phyloP scores from a whole-genome alignment of 371 early-diverging fungal species.

The Mortierella sp. region DNA sequence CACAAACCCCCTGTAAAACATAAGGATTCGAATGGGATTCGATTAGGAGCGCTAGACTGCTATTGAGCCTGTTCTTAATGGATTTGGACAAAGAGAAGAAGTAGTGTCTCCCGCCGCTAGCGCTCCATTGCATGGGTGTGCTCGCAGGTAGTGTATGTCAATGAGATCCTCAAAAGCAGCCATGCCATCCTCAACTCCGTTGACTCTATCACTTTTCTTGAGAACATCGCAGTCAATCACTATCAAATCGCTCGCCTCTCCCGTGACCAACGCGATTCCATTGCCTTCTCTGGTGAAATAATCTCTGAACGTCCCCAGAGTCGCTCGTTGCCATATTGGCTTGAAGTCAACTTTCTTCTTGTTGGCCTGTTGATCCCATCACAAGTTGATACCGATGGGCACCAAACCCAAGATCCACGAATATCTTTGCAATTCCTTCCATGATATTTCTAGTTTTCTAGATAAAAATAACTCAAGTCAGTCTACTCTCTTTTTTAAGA shows the following conservation, averaged over 20 bases:
- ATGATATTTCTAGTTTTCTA: no score
- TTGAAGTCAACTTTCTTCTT: no score
- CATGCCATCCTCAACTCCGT: conserved; percentile 10
- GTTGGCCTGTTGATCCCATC: no score
- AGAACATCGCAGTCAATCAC: conserved; percentile 15
- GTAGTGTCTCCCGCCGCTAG: conserved; percentile 4
- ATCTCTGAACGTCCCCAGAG: conserved; percentile 7
- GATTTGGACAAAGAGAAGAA: conserved; percentile 2
- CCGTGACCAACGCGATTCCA: conserved; percentile 6
- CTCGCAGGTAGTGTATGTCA: conserved; percentile 3
- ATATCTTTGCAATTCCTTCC: no score
- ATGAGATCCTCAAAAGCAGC: conserved; percentile 7
- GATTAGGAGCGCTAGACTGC: no score
- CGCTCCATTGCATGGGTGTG: conserved; percentile 9
- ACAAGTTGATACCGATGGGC: no score
- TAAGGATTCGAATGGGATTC: no score
- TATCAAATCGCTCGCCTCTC: conserved; percentile 14
- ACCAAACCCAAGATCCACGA: no score
- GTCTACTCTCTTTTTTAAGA: no score
- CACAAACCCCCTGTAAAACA: no score
- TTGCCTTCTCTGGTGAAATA: conserved; percentile 6
- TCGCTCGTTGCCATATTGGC: no score
- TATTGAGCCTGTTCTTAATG: not conserved
- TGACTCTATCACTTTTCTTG: not conserved
- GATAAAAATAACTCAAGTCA: no score